Base-by-base conservation (phyloP, 2,329 filamentous ascomycete genomes). In the Scedosporium minutisporum region DNA sequence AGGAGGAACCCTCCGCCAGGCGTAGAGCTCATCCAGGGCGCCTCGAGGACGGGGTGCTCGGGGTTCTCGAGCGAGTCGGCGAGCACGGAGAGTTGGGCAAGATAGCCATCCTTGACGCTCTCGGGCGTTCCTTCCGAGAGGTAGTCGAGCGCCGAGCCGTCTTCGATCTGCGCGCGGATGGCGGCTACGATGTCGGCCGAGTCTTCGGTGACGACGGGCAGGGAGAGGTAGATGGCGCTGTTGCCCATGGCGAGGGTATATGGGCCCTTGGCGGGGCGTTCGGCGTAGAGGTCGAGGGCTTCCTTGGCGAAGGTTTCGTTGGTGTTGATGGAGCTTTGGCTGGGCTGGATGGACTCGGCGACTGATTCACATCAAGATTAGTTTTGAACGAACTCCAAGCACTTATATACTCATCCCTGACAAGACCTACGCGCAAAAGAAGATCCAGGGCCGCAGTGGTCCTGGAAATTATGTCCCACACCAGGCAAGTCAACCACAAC, bases 401-500 rank as follows among this genome's bases (percentile, higher is more conserved):
- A 4, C 21, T n/a, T 4, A 12, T 27, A 14, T 27, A 7, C 10
- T 48, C 41, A 44, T 58, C 29, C n/a, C 33, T 18, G 16, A 46
- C 23, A 27, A 18, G 16, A 65, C 65, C 63, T 63, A 66, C 65
- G 60, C 6, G 63, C 60, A 25, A 66, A 66, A 14, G 63, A 62
- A 41, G 62, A 62, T 12, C 60, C 41, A 14, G 66, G 53, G 41
- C 67, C 81, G 66, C 80, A 80, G 10, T 80, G 80, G 68, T 87
- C 82, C 68, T 83, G 77, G 29, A 87, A 74, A 70, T 86, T 85
- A 14, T 73, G 77, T 44, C 84, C 84, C 14, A 87, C 82, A 44
- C 82, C 84, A 0, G 82, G 82, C 0, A 82, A 74, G 65, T 84
- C 76, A 57, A 41, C 58, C 0, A 82, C 66, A 0, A 80, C 67